Evolutionary conservation across 2,329 filamentous ascomycete genomes (phyloP).

Genomic region (Ambrosiella cleistominuta): DNA sequence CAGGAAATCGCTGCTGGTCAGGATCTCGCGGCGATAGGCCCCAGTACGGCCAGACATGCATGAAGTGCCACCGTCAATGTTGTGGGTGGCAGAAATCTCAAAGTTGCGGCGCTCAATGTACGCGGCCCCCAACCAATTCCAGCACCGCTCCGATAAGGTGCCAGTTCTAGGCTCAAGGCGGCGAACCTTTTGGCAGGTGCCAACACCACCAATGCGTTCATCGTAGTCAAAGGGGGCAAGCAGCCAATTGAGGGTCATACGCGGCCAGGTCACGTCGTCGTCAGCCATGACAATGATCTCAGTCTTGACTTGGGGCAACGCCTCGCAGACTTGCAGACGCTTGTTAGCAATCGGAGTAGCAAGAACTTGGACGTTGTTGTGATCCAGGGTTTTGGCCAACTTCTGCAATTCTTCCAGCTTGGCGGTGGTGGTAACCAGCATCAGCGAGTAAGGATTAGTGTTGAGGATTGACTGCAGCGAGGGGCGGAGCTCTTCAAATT

Average conservation of each 20-base stretch:
- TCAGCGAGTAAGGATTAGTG: slow-evolving; percentile 52
- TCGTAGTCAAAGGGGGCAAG: slow-evolving; percentile 74
- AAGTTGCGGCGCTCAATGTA: slow-evolving; percentile 93
- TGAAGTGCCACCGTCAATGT: slow-evolving; percentile 87
- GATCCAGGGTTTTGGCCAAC: slow-evolving; percentile 39
- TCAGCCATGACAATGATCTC: slow-evolving; percentile 83
- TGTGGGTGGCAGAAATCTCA: slow-evolving; percentile 87
- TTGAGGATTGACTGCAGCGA: slow-evolving; percentile 64
- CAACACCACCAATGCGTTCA: slow-evolving; percentile 66
- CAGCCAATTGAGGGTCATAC: slow-evolving; percentile 75
- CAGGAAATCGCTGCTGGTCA: slow-evolving; percentile 71
- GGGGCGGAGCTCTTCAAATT: slow-evolving; percentile 63
- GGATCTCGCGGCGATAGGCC: slow-evolving; percentile 75
- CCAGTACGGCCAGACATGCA: slow-evolving; percentile 92
- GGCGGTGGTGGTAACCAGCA: slow-evolving; percentile 73
- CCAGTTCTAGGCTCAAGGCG: slow-evolving; percentile 42
- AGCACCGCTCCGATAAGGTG: slow-evolving; percentile 41
- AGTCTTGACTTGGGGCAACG: slow-evolving; percentile 70
- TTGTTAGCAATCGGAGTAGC: slow-evolving; percentile 82
- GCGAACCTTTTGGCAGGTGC: slow-evolving; percentile 74
- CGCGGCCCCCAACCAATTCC: slow-evolving; percentile 78
- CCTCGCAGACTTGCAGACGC: slow-evolving; percentile 79
- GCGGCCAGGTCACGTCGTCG: slow-evolving; percentile 87
- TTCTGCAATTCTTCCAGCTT: slow-evolving; percentile 52
- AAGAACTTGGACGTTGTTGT: slow-evolving; percentile 52